phyloP scores from a whole-genome alignment of 176 grass and related monocot genomes.

The Aechmea fasciata region DNA sequence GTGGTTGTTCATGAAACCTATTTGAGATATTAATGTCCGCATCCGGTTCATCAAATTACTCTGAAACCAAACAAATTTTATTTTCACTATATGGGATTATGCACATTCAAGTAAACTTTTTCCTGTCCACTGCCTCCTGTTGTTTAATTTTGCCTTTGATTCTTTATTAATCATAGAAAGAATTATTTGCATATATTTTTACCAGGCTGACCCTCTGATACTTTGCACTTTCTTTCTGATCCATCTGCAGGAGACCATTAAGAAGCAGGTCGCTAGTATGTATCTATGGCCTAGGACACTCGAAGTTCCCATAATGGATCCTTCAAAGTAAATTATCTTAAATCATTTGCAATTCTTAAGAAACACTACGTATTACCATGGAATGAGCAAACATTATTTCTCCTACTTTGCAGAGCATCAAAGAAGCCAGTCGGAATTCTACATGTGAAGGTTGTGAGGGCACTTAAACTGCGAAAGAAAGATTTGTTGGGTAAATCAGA shows the following conservation, averaged over 20 bases:
- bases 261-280: slow-evolving; percentile 22
- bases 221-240: neutral
- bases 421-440: slow-evolving; percentile 74
- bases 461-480: slow-evolving; percentile 59
- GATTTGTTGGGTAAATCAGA: slow-evolving; percentile 80
- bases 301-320: slow-evolving; percentile 20
- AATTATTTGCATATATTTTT: neutral
- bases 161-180: neutral
- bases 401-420: slow-evolving; percentile 37
- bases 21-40: neutral
- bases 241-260: slow-evolving; percentile 22
- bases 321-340: slow-evolving; percentile 14
- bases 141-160: neutral
- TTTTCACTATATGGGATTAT: too few relatives aligned
- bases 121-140: neutral
- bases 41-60: neutral
- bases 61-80: too few relatives aligned
- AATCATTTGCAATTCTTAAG: neutral
- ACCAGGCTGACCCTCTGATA: neutral
- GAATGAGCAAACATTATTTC: neutral
- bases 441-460: slow-evolving; percentile 45
- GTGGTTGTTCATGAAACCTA: neutral
- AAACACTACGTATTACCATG: neutral
- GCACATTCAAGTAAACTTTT: too few relatives aligned
- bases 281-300: slow-evolving; percentile 23